Evolutionary conservation across 2,329 filamentous ascomycete genomes (phyloP).

Genomic region (Nothopassalora personata): DNA sequence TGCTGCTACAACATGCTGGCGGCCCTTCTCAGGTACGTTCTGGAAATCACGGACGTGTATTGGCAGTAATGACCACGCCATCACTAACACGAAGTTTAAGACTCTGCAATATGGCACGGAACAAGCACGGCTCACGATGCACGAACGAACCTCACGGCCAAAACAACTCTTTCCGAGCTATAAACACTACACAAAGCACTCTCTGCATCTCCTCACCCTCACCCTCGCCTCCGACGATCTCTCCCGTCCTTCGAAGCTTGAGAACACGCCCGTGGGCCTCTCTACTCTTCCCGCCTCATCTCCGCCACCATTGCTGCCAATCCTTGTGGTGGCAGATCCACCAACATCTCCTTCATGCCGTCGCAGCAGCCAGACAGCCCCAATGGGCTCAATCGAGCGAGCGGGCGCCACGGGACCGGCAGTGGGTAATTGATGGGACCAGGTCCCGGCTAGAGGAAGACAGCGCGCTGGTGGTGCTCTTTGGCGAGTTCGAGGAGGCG

Average conservation of each 20-base stretch:
- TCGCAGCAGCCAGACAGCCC: neutral
- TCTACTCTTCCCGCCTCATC: slow-evolving; percentile 41
- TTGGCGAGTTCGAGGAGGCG: neutral
- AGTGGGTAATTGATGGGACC: neutral
- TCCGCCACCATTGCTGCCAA: slow-evolving; percentile 38
- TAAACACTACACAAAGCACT: neutral
- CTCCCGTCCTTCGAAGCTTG: neutral
- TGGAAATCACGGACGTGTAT: neutral
- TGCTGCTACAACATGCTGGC: neutral
- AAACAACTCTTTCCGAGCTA: neutral
- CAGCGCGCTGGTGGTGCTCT: neutral
- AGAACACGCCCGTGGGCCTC: slow-evolving; percentile 28
- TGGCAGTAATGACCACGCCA: neutral
- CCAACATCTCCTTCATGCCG: neutral
- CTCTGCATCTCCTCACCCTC: neutral
- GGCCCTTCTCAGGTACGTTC: neutral
- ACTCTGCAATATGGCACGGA: neutral
- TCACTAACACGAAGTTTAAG: neutral
- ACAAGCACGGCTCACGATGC: neutral
- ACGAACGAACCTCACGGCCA: neutral
- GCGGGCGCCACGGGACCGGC: neutral
- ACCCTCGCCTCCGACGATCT: neutral
- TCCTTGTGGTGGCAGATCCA: neutral
- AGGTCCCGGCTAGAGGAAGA: neutral
- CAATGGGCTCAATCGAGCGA: neutral